Evolutionary conservation across 345 rosid species (phyloP).

Genomic region (Euphorbia peplus): DNA sequence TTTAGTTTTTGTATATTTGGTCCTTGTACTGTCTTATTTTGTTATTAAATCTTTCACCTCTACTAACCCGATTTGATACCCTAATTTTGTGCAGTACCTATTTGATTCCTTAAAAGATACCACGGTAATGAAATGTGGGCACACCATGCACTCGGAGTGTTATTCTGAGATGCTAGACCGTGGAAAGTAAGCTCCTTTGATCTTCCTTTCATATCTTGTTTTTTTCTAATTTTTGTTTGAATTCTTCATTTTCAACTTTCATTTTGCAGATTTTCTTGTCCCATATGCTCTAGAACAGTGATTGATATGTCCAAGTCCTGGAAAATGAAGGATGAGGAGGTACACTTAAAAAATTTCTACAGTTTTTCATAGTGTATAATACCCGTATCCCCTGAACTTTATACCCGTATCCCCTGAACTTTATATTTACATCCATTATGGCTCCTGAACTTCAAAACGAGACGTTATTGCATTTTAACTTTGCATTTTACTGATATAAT

Average conservation of each 20-base stretch:
- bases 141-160: conserved; percentile 93
- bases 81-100: conserved; percentile 84
- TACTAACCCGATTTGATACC: no score
- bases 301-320: conserved; percentile 90
- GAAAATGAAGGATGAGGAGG: conserved; percentile 92
- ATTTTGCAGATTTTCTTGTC: conserved; percentile 68
- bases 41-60: not conserved
- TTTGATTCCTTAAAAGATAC: conserved; percentile 93
- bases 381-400: no score
- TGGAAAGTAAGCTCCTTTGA: conserved; percentile 53
- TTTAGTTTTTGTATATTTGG: no score
- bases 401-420: no score
- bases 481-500: no score
- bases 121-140: conserved; percentile 93
- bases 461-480: no score
- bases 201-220: not conserved
- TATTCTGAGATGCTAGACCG: conserved; percentile 75
- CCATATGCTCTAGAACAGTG: conserved; percentile 85
- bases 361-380: no score
- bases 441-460: no score
- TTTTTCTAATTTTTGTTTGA: not conserved
- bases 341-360: conserved; percentile 20
- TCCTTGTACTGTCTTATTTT: no score
- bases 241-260: conserved; percentile 15
- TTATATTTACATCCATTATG: no score